Conservation (phyloP, 2,329 filamentous ascomycete genomes). For the Arachnomyces sp. region DNA sequence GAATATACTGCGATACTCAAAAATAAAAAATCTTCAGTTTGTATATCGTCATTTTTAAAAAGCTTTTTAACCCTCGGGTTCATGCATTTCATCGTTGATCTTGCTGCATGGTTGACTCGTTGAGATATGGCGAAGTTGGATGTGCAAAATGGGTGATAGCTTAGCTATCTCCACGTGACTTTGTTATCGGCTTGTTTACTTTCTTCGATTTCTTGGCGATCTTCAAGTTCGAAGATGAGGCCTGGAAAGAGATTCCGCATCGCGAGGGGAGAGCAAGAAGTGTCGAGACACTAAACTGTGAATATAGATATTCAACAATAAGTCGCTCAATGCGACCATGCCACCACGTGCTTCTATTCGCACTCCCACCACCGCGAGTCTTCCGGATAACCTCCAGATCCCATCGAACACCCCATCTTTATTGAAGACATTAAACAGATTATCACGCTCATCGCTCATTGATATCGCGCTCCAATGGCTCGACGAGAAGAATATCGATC, state of each 20-base stretch:
- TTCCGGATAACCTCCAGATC: conserved; percentile 64
- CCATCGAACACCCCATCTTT: conserved; percentile 58
- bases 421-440: conserved; percentile 58
- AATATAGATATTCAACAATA: not conserved
- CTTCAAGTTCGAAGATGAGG: too few relatives aligned
- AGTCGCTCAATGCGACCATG: conserved; percentile 5
- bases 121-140: too few relatives aligned
- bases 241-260: too few relatives aligned
- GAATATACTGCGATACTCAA: too few relatives aligned
- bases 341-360: conserved; percentile 20
- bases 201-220: not conserved
- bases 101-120: too few relatives aligned
- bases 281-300: conserved; percentile 1
- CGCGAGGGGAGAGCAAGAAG: not conserved
- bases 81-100: too few relatives aligned
- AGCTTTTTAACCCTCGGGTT: too few relatives aligned
- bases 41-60: too few relatives aligned
- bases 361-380: conserved; percentile 62
- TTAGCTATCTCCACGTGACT: conserved; percentile 2
- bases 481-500: conserved; percentile 54
- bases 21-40: too few relatives aligned
- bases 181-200: conserved; percentile 1
- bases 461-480: conserved; percentile 72
- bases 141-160: too few relatives aligned
- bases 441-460: conserved; percentile 65